phyloP scores from a whole-genome alignment of 75 land plant species.

The Selaginella moellendorffii region DNA sequence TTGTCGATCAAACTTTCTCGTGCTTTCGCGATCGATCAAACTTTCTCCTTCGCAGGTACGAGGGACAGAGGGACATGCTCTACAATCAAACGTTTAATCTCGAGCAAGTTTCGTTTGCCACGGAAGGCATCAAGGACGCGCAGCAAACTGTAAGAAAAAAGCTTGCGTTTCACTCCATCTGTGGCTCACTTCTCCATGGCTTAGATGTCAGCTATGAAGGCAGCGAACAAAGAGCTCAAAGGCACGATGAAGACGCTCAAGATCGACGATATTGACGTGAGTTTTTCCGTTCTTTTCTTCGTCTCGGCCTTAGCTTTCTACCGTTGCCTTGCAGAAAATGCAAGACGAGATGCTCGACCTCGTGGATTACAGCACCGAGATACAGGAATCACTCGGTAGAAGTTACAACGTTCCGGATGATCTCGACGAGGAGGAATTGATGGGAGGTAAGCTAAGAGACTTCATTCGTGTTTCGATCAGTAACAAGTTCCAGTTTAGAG shows the following conservation, averaged over 20 bases:
- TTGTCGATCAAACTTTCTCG: too few relatives aligned
- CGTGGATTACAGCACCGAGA: constrained; percentile 88
- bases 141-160: constrained; percentile 83
- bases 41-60: too few relatives aligned
- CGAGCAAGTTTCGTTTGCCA: constrained; percentile 91
- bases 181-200: background rate
- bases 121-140: constrained; percentile 95
- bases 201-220: constrained; percentile 82
- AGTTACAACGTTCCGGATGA: constrained; percentile 98
- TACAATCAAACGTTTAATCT: constrained; percentile 92
- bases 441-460: constrained; percentile 61
- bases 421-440: constrained; percentile 93
- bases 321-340: constrained; percentile 82
- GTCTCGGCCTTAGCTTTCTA: too few relatives aligned
- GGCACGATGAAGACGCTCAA: constrained; percentile 96
- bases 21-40: too few relatives aligned
- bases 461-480: background rate
- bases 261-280: constrained; percentile 86
- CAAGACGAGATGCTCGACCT: constrained; percentile 99
- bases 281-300: too few relatives aligned
- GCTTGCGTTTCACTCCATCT: background rate
- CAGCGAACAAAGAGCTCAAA: constrained; percentile 95
- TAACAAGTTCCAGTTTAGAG: constrained; percentile 37
- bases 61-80: constrained; percentile 86
- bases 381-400: constrained; percentile 95